Base-by-base conservation (phyloP, 768 basidiomycete species). In the Roridomyces roridus region DNA sequence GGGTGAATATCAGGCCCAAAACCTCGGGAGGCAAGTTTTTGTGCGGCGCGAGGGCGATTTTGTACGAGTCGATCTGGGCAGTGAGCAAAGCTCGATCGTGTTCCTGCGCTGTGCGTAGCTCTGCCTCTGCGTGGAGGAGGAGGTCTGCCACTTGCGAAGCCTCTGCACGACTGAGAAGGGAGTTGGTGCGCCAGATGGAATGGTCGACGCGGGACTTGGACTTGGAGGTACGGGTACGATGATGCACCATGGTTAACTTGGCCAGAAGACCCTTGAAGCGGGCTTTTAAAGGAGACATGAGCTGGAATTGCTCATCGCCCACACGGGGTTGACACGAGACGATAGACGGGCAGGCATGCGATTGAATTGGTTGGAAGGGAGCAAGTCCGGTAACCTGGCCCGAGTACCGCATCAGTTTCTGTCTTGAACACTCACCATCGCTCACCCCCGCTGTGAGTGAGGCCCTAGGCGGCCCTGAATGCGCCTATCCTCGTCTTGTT, bases 11-110 rank as follows among this genome's bases (percentile, higher is more conserved):
- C 8, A 50, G 34, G 3, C 49, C 57, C 3, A 63, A 43, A 25
- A 63, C 46, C 47, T 63, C 62, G 0, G 46, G 39, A 2, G 58
- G 62, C 43, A 59, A 55, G 18, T 20, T 46, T 31, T 55, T 56
- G 42, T 53, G 44, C 6, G 61, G 60, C 24, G 61, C 61, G 34
- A 62, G 25, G 18, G 52, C 56, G 45, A 48, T 47, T 31, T 35
- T 41, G 61, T 63, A 55, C 12, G 57, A 56, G 23, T 42, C 25
- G 10, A 59, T 45, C 18, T 54, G 47, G n/a, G 42, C 58, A 5
- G 58, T 39, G 6, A 59, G 23, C 31, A 58, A 31, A 10, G 26
- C 37, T 15, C 40, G 36, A 12, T 47, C 50, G 11, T 47, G 34
- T 37, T 42, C 46, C 20, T 25, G 49, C 15, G 31, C 48, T 7